A percentile compares a stretch with the other conserved stretches of the same genome.
phyloP scores from a whole-genome alignment of 1,284 basidiomycete species.

The Kalmanozyma brasiliensis region DNA sequence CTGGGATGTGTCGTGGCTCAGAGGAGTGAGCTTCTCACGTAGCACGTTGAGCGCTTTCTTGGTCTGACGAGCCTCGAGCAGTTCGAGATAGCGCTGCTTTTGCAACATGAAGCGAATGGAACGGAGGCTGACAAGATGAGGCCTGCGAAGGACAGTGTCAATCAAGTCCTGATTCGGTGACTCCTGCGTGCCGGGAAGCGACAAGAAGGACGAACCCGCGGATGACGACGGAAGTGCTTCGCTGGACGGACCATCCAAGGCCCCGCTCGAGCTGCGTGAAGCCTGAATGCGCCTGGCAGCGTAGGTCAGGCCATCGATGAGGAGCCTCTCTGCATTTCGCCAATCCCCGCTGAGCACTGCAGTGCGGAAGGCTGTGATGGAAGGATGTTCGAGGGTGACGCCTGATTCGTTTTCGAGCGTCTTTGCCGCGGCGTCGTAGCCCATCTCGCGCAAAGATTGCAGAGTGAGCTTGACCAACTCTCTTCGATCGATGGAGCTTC shows the following conservation, averaged over 20 bases:
- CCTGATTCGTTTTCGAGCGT: slow-evolving; percentile 92
- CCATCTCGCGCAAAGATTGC: slow-evolving; percentile 90
- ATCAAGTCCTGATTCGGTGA: slow-evolving; percentile 30
- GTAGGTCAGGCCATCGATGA: slow-evolving; percentile 71
- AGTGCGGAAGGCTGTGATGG: slow-evolving; percentile 82
- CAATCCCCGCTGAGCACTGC: slow-evolving; percentile 86
- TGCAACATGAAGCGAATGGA: slow-evolving; percentile 86
- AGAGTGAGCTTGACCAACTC: slow-evolving; percentile 91
- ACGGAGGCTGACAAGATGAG: slow-evolving; percentile 40
- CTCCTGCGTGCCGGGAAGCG: slow-evolving; percentile 9
- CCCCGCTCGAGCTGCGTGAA: slow-evolving; percentile 12
- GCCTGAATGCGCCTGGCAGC: slow-evolving; percentile 40
- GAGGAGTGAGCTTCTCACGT: slow-evolving; percentile 84
- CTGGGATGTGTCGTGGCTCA: slow-evolving; percentile 52
- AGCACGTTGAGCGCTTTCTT: slow-evolving; percentile 86
- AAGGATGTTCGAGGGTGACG: slow-evolving; percentile 81
- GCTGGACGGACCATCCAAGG: neutral
- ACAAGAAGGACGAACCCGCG: slow-evolving; percentile 18
- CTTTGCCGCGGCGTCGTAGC: slow-evolving; percentile 89
- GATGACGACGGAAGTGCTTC: slow-evolving; percentile 24
- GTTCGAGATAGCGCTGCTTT: slow-evolving; percentile 94
- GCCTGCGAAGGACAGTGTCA: slow-evolving; percentile 51
- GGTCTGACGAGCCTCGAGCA: slow-evolving; percentile 84
- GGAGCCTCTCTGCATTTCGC: slow-evolving; percentile 79
- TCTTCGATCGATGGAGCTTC: slow-evolving; percentile 74